Conservation (phyloP, 306 rosid species). For the Senna tora region DNA sequence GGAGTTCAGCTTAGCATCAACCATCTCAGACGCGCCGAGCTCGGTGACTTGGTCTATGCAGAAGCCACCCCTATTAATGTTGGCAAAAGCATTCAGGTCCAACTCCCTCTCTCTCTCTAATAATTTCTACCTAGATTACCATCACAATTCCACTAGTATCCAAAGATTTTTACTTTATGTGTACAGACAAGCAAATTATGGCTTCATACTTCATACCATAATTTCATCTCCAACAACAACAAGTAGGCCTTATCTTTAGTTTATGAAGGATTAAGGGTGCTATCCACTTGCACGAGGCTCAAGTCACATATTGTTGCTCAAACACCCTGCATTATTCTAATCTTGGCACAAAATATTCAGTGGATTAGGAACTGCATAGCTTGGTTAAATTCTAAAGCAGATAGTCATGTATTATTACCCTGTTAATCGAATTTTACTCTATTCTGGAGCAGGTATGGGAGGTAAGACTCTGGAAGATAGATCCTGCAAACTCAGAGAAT, state of each 20-base stretch:
- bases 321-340: neutral
- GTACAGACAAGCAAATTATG: no score
- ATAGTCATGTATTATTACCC: no score
- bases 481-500: slow-evolving; percentile 56
- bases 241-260: neutral
- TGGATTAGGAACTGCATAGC: neutral
- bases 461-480: slow-evolving; percentile 65
- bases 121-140: no score
- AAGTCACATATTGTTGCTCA: no score
- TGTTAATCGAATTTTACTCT: neutral
- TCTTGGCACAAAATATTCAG: neutral
- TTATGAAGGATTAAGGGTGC: neutral
- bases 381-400: neutral
- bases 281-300: no score
- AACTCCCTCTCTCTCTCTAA: neutral
- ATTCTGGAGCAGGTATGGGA: slow-evolving; percentile 72
- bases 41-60: slow-evolving; percentile 71
- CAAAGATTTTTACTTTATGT: no score
- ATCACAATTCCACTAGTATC: no score
- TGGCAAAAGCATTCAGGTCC: slow-evolving; percentile 85
- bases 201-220: no score
- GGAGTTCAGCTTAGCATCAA: slow-evolving; percentile 88
- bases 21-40: slow-evolving; percentile 71
- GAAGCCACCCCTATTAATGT: slow-evolving; percentile 70
- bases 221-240: no score